These are phyloP conservation scores for Talaromyces sp. DNA, from an alignment of 2,329 filamentous ascomycete genomes.

Conservation along the genomic window DNA sequence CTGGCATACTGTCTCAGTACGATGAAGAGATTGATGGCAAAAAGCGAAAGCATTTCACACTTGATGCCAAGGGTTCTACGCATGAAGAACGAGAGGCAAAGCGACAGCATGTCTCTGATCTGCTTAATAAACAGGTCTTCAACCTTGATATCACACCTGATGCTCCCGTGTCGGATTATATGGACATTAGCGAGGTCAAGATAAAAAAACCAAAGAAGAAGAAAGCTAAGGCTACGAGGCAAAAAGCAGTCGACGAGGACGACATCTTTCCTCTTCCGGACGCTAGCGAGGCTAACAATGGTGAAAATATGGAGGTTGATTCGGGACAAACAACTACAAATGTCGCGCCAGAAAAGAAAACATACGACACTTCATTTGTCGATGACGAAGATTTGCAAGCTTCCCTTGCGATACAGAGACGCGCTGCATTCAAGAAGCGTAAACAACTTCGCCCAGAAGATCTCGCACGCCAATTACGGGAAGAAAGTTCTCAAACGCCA, in stretches of 20 bases:
- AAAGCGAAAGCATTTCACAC: slow-evolving; percentile 80
- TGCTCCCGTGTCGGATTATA: slow-evolving; percentile 75
- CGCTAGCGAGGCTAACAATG: slow-evolving; percentile 34
- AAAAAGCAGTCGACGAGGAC: slow-evolving; percentile 63
- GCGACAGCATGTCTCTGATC: slow-evolving; percentile 52
- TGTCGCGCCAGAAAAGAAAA: slow-evolving; percentile 56
- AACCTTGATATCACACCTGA: slow-evolving; percentile 71
- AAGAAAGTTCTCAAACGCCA: slow-evolving; percentile 54
- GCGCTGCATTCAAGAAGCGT: slow-evolving; percentile 82
- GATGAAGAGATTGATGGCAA: slow-evolving; percentile 93
- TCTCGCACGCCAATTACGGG: slow-evolving; percentile 72
- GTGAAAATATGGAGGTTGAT: slow-evolving; percentile 74
- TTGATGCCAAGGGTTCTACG: slow-evolving; percentile 72
- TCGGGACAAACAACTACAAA: slow-evolving; percentile 34
- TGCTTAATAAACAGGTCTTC: slow-evolving; percentile 62
- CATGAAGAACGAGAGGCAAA: slow-evolving; percentile 60
- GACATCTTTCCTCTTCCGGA: slow-evolving; percentile 49
- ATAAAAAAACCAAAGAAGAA: slow-evolving; percentile 89
- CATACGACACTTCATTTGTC: slow-evolving; percentile 66
- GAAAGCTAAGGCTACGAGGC: slow-evolving; percentile 71
- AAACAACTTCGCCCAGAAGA: slow-evolving; percentile 85
- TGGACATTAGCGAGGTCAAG: slow-evolving; percentile 82
- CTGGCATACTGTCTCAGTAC: slow-evolving; percentile 78
- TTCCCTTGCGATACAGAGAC: slow-evolving; percentile 76
- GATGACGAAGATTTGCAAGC: slow-evolving; percentile 93